These are phyloP conservation scores for Butyriboletus loyo DNA, from an alignment of 768 basidiomycete genomes.

Conservation along the genomic window DNA sequence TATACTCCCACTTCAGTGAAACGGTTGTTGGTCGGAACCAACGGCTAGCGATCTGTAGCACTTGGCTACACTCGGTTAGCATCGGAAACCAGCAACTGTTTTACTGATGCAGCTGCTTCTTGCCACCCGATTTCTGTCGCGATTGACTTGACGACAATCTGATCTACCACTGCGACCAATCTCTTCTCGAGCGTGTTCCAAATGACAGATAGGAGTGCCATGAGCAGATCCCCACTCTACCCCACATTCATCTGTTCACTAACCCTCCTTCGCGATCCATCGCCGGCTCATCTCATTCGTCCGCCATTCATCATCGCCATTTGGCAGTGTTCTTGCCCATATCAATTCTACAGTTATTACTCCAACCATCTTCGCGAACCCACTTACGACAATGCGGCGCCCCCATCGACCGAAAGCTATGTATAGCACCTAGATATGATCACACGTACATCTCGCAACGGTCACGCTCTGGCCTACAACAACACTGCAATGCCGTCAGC, in stretches of 20 bases:
- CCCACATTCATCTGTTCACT: constrained; percentile 11
- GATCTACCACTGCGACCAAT: constrained; percentile 20
- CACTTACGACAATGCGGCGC: constrained; percentile 12
- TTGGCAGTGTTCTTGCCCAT: not conserved
- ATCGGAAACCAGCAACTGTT: too few relatives aligned
- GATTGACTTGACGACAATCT: constrained; percentile 19
- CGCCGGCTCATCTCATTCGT: constrained; percentile 11
- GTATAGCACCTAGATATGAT: not conserved
- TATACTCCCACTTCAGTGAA: too few relatives aligned
- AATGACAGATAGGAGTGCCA: constrained; percentile 12
- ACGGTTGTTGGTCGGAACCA: too few relatives aligned
- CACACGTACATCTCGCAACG: constrained; percentile 2
- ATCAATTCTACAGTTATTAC: not conserved
- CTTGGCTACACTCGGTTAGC: too few relatives aligned
- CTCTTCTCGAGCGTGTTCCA: not conserved
- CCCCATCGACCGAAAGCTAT: constrained; percentile 13
- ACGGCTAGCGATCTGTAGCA: too few relatives aligned
- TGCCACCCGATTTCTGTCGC: not conserved
- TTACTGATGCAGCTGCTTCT: too few relatives aligned
- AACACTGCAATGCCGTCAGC: not conserved
- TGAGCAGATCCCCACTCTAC: constrained; percentile 11
- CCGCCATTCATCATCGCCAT: constrained; percentile 1
- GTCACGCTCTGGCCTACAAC: not conserved
- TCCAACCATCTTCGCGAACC: not conserved
- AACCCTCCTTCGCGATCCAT: constrained; percentile 20